These are phyloP conservation scores for Ilex aquifolium DNA, from an alignment of 257 asterid species.

Conservation along the genomic window DNA sequence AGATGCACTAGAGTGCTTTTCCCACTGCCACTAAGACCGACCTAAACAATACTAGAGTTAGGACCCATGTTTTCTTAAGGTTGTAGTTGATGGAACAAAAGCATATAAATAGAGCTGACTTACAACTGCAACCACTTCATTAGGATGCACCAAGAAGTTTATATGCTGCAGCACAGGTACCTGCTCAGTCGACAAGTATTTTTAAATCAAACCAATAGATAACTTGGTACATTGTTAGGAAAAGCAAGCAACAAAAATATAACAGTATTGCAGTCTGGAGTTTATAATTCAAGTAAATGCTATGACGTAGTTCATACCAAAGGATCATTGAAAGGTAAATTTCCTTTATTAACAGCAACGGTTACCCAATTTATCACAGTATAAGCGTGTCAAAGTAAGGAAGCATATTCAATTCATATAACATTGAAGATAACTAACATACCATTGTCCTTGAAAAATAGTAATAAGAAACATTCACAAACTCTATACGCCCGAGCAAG, in stretches of 20 bases:
- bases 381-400: background rate
- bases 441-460: conserved; percentile 77
- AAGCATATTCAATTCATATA: background rate
- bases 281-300: too few species aligned
- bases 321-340: background rate
- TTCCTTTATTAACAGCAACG: background rate
- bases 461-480: conserved; percentile 57
- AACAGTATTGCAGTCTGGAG: background rate
- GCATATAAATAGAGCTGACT: conserved; percentile 24
- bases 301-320: background rate
- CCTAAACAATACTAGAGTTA: conserved; percentile 35
- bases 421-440: conserved; percentile 18
- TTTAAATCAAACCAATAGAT: too few species aligned
- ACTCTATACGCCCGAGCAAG: conserved; percentile 67
- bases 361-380: background rate
- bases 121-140: conserved; percentile 92
- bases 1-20: conserved; percentile 93
- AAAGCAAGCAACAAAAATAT: conserved; percentile 5
- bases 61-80: conserved; percentile 6
- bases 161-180: conserved; percentile 59
- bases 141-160: conserved; percentile 67
- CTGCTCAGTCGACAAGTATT: conserved; percentile 33
- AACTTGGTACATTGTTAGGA: background rate
- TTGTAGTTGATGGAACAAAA: background rate
- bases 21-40: conserved; percentile 98